Evolutionary conservation across 495 filamentous ascomycete species (phyloP).

Genomic region (Cercophora newfieldiana): DNA sequence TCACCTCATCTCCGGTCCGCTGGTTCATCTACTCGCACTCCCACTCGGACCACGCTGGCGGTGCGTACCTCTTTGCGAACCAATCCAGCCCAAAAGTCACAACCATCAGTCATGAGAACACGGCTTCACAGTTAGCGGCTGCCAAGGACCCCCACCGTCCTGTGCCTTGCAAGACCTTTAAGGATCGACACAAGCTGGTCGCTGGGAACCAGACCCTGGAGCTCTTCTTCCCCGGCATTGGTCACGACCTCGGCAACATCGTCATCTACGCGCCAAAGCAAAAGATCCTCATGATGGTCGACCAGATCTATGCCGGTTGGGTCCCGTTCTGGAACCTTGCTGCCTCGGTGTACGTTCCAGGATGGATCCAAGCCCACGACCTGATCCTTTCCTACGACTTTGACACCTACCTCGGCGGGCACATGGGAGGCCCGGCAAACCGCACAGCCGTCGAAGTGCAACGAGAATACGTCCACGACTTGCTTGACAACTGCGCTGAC

Average conservation of each 20-base stretch:
- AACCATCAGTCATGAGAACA: slow-evolving; percentile 36
- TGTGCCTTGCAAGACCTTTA: slow-evolving; percentile 36
- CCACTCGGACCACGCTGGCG: slow-evolving; percentile 44
- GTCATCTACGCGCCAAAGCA: slow-evolving; percentile 41
- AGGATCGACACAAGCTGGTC: slow-evolving; percentile 24
- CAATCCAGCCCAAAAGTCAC: slow-evolving; percentile 20
- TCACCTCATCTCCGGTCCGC: slow-evolving; percentile 35
- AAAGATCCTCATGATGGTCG: slow-evolving; percentile 44
- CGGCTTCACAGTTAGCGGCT: slow-evolving; percentile 24
- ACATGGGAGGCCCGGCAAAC: slow-evolving; percentile 35
- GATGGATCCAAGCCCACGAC: slow-evolving; percentile 42
- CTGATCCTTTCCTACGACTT: slow-evolving; percentile 45
- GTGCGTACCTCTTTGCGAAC: slow-evolving; percentile 31
- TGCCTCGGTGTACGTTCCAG: slow-evolving; percentile 37
- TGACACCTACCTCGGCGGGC: slow-evolving; percentile 42
- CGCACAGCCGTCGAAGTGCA: slow-evolving; percentile 38
- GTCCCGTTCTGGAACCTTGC: slow-evolving; percentile 40
- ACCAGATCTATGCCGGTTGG: slow-evolving; percentile 45
- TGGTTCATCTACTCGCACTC: slow-evolving; percentile 44
- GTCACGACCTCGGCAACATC: slow-evolving; percentile 44
- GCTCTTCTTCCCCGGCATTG: slow-evolving; percentile 39
- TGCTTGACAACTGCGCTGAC: slow-evolving; percentile 32
- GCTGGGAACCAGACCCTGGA: slow-evolving; percentile 44
- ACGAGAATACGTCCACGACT: slow-evolving; percentile 40
- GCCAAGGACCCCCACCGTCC: slow-evolving; percentile 33